Evolutionary conservation across 805 yeast genomes (phyloP).

Genomic region (Saturnispora ahearnii): DNA sequence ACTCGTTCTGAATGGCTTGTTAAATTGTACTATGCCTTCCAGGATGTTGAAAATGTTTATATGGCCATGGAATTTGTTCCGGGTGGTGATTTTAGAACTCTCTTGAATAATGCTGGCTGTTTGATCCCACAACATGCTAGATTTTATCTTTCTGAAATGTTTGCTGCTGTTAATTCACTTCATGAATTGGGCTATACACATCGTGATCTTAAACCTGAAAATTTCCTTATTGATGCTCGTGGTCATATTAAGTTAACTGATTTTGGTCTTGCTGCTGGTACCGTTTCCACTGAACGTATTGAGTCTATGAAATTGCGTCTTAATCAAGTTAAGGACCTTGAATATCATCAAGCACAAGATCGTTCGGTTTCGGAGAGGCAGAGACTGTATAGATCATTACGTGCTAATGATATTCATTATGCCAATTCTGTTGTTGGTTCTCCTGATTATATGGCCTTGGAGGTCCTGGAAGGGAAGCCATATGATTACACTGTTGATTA

Average conservation of each 20-base stretch:
- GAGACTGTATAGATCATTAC: slow-evolving; percentile 66
- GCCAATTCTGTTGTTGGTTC: slow-evolving; percentile 97
- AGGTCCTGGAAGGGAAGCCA: slow-evolving; percentile 86
- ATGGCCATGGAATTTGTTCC: slow-evolving; percentile 99
- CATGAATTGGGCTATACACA: slow-evolving; percentile 95
- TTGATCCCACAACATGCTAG: slow-evolving; percentile 92
- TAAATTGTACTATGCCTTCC: slow-evolving; percentile 87
- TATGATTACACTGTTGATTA: slow-evolving; percentile 96
- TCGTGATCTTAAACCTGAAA: slow-evolving; percentile 93
- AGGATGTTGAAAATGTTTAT: slow-evolving; percentile 80
- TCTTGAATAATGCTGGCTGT: slow-evolving; percentile 86
- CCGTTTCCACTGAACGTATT: slow-evolving; percentile 84
- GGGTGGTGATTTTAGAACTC: slow-evolving; percentile 96
- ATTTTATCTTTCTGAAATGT: slow-evolving; percentile 93
- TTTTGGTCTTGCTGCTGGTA: slow-evolving; percentile 95
- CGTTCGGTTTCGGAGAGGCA: slow-evolving; percentile 83
- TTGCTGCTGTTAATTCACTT: slow-evolving; percentile 83
- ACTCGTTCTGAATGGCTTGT: slow-evolving; percentile 96
- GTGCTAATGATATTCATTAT: slow-evolving; percentile 71
- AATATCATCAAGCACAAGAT: slow-evolving; percentile 50
- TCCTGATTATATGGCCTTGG: slow-evolving; percentile 98
- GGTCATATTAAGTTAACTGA: slow-evolving; percentile 94
- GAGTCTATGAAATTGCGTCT: slow-evolving; percentile 78
- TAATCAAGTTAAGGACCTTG: slow-evolving; percentile 61
- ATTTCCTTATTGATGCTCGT: slow-evolving; percentile 77